Percentiles rank a stretch among this genome's conserved stretches.
Evolutionary conservation across 2,329 filamentous ascomycete species (phyloP).

Genomic region (Huntiella decipiens): DNA sequence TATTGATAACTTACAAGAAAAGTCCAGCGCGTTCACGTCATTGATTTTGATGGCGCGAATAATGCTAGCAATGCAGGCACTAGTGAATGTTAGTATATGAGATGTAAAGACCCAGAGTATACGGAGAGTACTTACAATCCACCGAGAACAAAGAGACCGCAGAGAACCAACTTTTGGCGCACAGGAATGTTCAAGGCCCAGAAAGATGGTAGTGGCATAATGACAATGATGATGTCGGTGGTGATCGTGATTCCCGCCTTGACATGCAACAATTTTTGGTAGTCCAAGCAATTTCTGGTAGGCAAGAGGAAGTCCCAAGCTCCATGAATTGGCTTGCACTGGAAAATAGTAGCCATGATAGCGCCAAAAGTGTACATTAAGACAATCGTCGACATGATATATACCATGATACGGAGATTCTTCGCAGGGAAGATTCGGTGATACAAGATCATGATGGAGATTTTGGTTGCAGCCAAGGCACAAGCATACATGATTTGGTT

Average conservation of each 20-base stretch:
- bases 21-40: slow-evolving; percentile 14
- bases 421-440: slow-evolving; percentile 17
- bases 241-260: slow-evolving; percentile 16
- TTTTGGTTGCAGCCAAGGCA: slow-evolving; percentile 18
- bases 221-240: slow-evolving; percentile 17
- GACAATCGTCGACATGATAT: slow-evolving; percentile 14
- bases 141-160: slow-evolving; percentile 16
- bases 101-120: background rate
- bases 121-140: slow-evolving; percentile 15
- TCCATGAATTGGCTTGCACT: slow-evolving; percentile 15
- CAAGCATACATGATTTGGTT: slow-evolving; percentile 18
- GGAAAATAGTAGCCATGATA: slow-evolving; percentile 15
- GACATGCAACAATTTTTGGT: slow-evolving; percentile 15
- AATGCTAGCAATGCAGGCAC: slow-evolving; percentile 16
- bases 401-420: slow-evolving; percentile 16
- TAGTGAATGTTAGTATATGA: slow-evolving; percentile 7
- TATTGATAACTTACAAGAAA: slow-evolving; percentile 16
- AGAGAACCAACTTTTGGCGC: slow-evolving; percentile 16
- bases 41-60: slow-evolving; percentile 15
- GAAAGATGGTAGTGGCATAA: slow-evolving; percentile 16
- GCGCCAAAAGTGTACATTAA: slow-evolving; percentile 14
- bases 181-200: slow-evolving; percentile 16
- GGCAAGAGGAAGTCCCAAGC: slow-evolving; percentile 15
- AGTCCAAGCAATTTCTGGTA: slow-evolving; percentile 14
- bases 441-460: slow-evolving; percentile 19